phyloP scores from a whole-genome alignment of 2,329 filamentous ascomycete species.

The Fusarium sp. region DNA sequence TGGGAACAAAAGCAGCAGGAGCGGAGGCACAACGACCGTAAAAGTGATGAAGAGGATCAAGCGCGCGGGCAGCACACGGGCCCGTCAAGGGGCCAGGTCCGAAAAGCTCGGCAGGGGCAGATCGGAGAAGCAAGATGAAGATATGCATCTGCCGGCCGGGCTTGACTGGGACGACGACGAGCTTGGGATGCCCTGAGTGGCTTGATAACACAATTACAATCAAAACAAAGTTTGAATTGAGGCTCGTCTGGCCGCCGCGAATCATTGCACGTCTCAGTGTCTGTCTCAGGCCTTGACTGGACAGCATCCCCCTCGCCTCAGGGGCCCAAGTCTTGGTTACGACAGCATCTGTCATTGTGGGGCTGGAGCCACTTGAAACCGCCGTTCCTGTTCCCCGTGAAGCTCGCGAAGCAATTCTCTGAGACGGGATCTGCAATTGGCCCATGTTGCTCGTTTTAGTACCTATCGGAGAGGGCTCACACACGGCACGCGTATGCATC shows the following conservation, averaged over 20 bases:
- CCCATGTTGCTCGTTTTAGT: background rate
- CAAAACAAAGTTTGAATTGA: background rate
- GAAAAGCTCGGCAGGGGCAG: slow-evolving; percentile 19
- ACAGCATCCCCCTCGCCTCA: slow-evolving; percentile 31
- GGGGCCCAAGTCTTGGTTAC: slow-evolving; percentile 18
- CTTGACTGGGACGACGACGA: slow-evolving; percentile 32
- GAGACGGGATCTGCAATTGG: slow-evolving; percentile 23
- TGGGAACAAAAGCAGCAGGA: background rate
- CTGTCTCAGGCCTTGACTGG: slow-evolving; percentile 30
- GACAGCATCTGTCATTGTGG: slow-evolving; percentile 36
- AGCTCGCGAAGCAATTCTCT: slow-evolving; percentile 7
- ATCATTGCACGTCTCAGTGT: slow-evolving; percentile 25
- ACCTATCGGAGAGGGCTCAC: background rate
- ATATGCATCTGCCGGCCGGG: slow-evolving; percentile 5
- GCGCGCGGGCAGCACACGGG: slow-evolving; percentile 28
- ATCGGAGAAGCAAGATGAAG: slow-evolving; percentile 9
- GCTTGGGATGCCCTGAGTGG: slow-evolving; percentile 30
- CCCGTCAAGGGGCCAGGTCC: slow-evolving; percentile 17
- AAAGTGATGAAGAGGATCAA: slow-evolving; percentile 26
- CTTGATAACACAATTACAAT: background rate
- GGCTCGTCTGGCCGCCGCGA: background rate
- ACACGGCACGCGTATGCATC: background rate
- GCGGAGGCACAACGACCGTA: background rate
- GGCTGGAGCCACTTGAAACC: slow-evolving; percentile 42
- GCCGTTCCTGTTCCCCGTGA: slow-evolving; percentile 31